Percentiles rank a stretch among this genome's conserved stretches.
phyloP scores from a whole-genome alignment of 345 rosid genomes.

The Microthlaspi erraticum region DNA sequence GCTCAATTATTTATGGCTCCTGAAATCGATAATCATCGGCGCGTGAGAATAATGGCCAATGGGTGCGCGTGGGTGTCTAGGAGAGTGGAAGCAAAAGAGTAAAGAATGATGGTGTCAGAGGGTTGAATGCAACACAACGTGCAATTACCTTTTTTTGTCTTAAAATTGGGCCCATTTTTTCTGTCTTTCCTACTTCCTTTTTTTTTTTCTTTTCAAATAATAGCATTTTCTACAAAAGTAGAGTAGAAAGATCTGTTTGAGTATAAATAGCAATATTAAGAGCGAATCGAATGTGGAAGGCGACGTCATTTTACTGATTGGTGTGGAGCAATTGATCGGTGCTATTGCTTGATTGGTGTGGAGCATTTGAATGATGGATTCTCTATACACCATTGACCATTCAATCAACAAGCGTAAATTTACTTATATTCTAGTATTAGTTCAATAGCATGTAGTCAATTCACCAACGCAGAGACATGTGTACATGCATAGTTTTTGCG shows the following conservation, averaged over 20 bases:
- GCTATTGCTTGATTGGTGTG: conserved; percentile 1
- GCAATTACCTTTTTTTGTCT: conserved; percentile 38
- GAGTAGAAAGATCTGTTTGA: conserved; percentile 27
- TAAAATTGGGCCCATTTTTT: conserved; percentile 24
- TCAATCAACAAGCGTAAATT: not conserved
- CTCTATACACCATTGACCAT: conserved; percentile 2
- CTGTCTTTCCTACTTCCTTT: not conserved
- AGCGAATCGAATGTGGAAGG: conserved; percentile 24
- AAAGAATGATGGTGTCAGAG: conserved; percentile 35
- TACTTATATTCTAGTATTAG: not conserved
- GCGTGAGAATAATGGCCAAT: conserved; percentile 11
- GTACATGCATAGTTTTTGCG: too few species aligned
- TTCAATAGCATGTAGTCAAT: not conserved
- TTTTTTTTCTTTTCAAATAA: conserved; percentile 1
- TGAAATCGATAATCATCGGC: conserved; percentile 6
- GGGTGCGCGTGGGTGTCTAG: conserved; percentile 15
- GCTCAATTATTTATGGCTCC: conserved; percentile 23
- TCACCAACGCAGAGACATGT: too few species aligned
- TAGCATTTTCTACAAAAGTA: conserved; percentile 21
- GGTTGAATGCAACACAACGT: conserved; percentile 41
- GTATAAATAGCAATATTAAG: conserved; percentile 20
- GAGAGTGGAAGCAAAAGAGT: conserved; percentile 21
- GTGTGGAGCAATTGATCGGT: conserved; percentile 7
- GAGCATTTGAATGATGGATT: conserved; percentile 10
- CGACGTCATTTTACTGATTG: conserved; percentile 31